phyloP scores from a whole-genome alignment of 208 protist genomes.

The Wallacemonas sp. region DNA sequence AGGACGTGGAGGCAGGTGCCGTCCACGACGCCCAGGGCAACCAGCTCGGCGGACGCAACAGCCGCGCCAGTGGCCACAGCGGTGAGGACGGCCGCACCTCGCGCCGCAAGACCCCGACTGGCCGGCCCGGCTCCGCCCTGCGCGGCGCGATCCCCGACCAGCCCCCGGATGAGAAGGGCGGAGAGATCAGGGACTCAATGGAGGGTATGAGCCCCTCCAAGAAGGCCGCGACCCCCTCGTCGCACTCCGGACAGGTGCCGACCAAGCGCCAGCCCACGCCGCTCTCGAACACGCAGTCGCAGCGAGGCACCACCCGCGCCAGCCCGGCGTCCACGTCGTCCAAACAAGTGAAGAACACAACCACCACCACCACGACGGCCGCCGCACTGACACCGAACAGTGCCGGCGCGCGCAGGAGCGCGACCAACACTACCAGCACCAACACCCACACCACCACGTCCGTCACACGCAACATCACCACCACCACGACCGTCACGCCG shows the following conservation, averaged over 20 bases:
- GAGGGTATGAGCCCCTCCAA: conserved; percentile 2
- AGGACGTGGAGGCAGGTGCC: conserved; percentile 45
- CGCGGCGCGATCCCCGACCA: conserved; percentile 67
- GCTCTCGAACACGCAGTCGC: background rate
- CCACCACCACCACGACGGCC: background rate
- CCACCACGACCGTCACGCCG: background rate
- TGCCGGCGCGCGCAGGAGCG: too few species aligned
- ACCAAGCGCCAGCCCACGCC: conserved; percentile 8
- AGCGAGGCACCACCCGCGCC: background rate
- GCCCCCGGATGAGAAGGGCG: conserved; percentile 56
- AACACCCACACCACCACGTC: background rate
- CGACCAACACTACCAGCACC: too few species aligned
- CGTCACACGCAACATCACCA: conserved; percentile 3
- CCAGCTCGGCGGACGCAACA: conserved; percentile 7
- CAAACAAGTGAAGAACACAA: background rate
- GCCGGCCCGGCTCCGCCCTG: conserved; percentile 38
- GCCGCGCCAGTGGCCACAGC: conserved; percentile 1
- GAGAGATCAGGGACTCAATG: conserved; percentile 45
- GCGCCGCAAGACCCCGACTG: conserved; percentile 10
- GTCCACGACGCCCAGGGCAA: conserved; percentile 36
- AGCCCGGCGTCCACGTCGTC: background rate
- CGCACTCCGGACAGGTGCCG: background rate
- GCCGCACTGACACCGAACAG: background rate
- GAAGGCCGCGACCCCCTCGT: background rate
- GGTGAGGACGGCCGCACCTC: conserved; percentile 11